Evolutionary conservation across 306 rosid species (phyloP).

Genomic region (Citrullus amarus): DNA sequence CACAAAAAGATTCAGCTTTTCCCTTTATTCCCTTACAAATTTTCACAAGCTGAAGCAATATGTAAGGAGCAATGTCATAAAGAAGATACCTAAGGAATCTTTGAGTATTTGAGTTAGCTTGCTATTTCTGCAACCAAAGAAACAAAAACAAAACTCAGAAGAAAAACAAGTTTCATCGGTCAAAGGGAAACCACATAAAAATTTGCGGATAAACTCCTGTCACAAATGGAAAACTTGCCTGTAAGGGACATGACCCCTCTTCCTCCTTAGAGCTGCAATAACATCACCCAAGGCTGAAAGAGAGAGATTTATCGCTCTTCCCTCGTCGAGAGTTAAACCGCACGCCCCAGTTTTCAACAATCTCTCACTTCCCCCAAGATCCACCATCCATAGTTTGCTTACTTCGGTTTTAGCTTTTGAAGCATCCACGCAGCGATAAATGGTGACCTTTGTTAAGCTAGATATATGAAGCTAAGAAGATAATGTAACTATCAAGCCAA

Average conservation of each 20-base stretch:
- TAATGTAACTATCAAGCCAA: conserved; percentile 76
- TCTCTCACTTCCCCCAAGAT: conserved; percentile 95
- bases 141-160: conserved; percentile 13
- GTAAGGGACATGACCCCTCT: conserved; percentile 83
- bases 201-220: background rate
- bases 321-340: conserved; percentile 87
- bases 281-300: conserved; percentile 96
- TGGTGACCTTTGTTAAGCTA: conserved; percentile 91
- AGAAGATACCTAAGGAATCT: conserved; percentile 71
- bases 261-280: conserved; percentile 80
- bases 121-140: conserved; percentile 73
- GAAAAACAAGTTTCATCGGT: background rate
- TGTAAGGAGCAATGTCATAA: background rate
- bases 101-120: conserved; percentile 91
- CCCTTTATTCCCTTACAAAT: background rate
- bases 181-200: background rate
- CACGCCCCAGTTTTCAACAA: conserved; percentile 84
- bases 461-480: conserved; percentile 93
- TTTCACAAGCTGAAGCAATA: background rate
- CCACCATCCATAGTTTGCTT: conserved; percentile 95
- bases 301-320: conserved; percentile 93
- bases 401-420: conserved; percentile 37
- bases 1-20: background rate
- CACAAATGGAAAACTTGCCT: conserved; percentile 37
- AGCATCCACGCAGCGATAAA: conserved; percentile 52